phyloP scores from a whole-genome alignment of 768 basidiomycete species.

The Trametes sanguinea region DNA sequence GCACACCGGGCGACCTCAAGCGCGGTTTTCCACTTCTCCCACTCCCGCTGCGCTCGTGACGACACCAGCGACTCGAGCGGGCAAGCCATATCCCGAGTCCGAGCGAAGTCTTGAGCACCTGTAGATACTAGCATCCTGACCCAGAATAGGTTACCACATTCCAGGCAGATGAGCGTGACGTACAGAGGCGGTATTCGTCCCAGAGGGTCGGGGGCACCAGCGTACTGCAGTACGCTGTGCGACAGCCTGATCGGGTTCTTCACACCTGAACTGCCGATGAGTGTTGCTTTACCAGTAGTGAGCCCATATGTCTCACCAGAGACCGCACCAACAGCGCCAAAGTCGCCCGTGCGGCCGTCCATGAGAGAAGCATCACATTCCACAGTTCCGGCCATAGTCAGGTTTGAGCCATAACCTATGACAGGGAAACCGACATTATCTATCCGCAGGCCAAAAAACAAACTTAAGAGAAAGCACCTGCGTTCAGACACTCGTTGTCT shows the following conservation, averaged over 20 bases:
- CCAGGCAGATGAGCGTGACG: conserved; percentile 25
- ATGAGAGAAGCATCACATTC: conserved; percentile 85
- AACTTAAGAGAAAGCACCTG: conserved; percentile 46
- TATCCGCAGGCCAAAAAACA: background rate
- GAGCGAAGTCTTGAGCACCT: conserved; percentile 55
- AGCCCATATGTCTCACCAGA: conserved; percentile 46
- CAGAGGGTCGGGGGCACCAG: conserved; percentile 47
- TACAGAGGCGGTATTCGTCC: conserved; percentile 75
- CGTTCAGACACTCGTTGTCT: conserved; percentile 68
- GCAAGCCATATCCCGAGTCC: conserved; percentile 35
- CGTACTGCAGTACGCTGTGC: conserved; percentile 54
- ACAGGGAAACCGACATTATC: background rate
- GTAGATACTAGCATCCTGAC: background rate
- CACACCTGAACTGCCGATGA: conserved; percentile 45
- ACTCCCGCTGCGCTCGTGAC: conserved; percentile 50
- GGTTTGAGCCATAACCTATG: conserved; percentile 74
- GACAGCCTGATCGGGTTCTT: conserved; percentile 72
- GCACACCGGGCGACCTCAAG: conserved; percentile 32
- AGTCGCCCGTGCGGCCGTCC: conserved; percentile 49
- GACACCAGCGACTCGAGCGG: conserved; percentile 50
- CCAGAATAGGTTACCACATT: background rate
- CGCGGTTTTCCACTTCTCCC: conserved; percentile 60
- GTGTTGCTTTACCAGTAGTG: background rate
- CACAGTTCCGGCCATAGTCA: conserved; percentile 71
- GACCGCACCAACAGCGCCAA: conserved; percentile 75